Base-by-base conservation (phyloP, 805 yeast species). In the Diddensiella caesifluorescens region DNA sequence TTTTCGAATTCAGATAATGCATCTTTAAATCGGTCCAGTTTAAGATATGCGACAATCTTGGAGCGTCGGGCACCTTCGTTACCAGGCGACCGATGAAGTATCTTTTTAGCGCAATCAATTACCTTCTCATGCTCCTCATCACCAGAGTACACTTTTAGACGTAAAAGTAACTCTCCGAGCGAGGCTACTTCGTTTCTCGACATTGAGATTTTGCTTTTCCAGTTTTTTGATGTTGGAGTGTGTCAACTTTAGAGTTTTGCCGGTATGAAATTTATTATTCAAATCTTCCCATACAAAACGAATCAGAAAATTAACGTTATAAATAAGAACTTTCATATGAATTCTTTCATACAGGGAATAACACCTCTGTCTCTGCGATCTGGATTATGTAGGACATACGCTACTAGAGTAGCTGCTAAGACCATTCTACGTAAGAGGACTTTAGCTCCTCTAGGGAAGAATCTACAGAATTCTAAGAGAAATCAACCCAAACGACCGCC, bases 21-120 rank as follows among this genome's bases (percentile, higher is more conserved):
- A 37, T 64, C 62, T 30, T 56, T 58, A 59, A 75, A 80, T 47
- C 67, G 65, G 56, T 81, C 87, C 44, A 74, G 60, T 51, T 77
- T 76, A 56, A 79, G 77, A 55, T 78, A 65, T 3, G 86, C 75
- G 9, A 76, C 74, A 26, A 80, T 57, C 54, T 79, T 74, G 27
- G 66, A 60, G 34, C 54, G 61, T 31, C 60, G 50, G 3, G 71
- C 68, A 2, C 46, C 45, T 10, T 48, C 32, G 41, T 63, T 64
- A 6, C 52, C 36, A 3, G 62, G 54, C 27, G 60, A 54, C 22
- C 46, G 49, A 3, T 30, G 30, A 35, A 52, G 42, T 10, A 50
- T 52, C 22, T 40, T 36, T 10, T 35, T 21, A 12, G 53, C 44
- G 18, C 47, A 41, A 16, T 50, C 50, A 27, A 50, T 27, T 9